Conservation (phyloP, 495 filamentous ascomycete species). For the Amorphotheca resinae region DNA sequence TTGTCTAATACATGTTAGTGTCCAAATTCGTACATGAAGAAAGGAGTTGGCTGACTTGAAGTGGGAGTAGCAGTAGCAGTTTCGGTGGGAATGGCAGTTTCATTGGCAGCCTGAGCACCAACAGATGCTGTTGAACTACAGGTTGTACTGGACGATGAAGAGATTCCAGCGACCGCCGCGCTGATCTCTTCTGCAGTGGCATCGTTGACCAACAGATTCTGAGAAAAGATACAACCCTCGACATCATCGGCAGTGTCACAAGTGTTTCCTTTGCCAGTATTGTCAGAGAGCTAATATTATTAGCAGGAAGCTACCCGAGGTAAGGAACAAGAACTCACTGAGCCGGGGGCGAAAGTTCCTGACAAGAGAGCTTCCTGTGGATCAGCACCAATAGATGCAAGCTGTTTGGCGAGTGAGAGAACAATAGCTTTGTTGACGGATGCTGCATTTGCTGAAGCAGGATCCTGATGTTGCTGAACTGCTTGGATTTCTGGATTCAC, state of each 20-base stretch:
- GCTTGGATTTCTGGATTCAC: slow-evolving; percentile 57
- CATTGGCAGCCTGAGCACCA: slow-evolving; percentile 9
- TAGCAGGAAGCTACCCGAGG: background rate
- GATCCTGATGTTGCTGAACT: slow-evolving; percentile 54
- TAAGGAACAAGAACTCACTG: slow-evolving; percentile 20
- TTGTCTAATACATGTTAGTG: slow-evolving; percentile 24
- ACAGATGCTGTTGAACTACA: background rate
- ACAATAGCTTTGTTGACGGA: slow-evolving; percentile 42
- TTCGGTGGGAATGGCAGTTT: slow-evolving; percentile 20
- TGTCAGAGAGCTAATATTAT: slow-evolving; percentile 33
- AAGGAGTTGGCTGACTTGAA: slow-evolving; percentile 10
- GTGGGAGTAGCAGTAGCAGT: slow-evolving; percentile 1
- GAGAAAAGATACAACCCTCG: slow-evolving; percentile 49
- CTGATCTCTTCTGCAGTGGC: slow-evolving; percentile 42
- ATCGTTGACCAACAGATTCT: slow-evolving; percentile 46
- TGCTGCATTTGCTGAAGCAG: slow-evolving; percentile 37
- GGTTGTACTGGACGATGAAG: background rate
- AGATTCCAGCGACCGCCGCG: slow-evolving; percentile 33
- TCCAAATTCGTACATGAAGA: slow-evolving; percentile 6
- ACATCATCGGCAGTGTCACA: slow-evolving; percentile 39
- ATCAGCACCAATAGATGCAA: slow-evolving; percentile 45
- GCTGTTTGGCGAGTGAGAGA: slow-evolving; percentile 39
- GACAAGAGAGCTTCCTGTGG: slow-evolving; percentile 40
- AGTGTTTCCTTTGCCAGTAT: slow-evolving; percentile 44
- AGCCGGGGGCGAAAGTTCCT: slow-evolving; percentile 49